A percentile compares a stretch with the other conserved stretches of the same genome.
Evolutionary conservation across 768 basidiomycete species (phyloP).

Genomic region (Serendipita sp.): DNA sequence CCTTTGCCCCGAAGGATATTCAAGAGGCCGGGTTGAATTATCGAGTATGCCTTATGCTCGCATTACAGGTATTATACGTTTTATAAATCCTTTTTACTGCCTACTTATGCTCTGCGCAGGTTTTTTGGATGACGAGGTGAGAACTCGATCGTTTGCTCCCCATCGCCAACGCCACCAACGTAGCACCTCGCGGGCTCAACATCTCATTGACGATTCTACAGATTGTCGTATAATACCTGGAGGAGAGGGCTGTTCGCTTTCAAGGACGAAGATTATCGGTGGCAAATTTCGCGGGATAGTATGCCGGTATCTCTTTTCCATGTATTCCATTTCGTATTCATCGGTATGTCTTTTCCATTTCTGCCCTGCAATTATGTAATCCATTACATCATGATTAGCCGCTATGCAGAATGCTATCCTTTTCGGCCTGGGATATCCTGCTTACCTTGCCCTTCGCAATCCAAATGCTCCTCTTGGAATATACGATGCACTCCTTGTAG

Average conservation of each 20-base stretch:
- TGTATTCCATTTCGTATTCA: constrained; percentile 53
- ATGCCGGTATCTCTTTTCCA: constrained; percentile 41
- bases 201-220: constrained; percentile 10
- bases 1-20: constrained; percentile 19
- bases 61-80: constrained; percentile 32
- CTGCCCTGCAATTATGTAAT: constrained; percentile 17
- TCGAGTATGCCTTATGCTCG: constrained; percentile 54
- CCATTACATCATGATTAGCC: constrained; percentile 69
- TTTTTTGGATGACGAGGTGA: constrained; percentile 47
- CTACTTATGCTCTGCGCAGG: constrained; percentile 15
- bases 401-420: constrained; percentile 28
- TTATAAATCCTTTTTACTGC: neutral
- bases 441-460: constrained; percentile 22
- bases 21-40: constrained; percentile 46
- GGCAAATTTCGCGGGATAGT: constrained; percentile 55
- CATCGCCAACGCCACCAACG: neutral
- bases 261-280: constrained; percentile 87
- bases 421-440: constrained; percentile 12
- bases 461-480: constrained; percentile 34
- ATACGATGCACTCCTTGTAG: constrained; percentile 49
- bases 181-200: neutral
- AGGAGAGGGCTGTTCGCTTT: constrained; percentile 64
- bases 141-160: neutral
- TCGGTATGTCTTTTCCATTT: constrained; percentile 27
- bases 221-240: constrained; percentile 69